These are phyloP conservation scores for Cubamyces sp. DNA, from an alignment of 768 basidiomycete species.

Conservation along the genomic window DNA sequence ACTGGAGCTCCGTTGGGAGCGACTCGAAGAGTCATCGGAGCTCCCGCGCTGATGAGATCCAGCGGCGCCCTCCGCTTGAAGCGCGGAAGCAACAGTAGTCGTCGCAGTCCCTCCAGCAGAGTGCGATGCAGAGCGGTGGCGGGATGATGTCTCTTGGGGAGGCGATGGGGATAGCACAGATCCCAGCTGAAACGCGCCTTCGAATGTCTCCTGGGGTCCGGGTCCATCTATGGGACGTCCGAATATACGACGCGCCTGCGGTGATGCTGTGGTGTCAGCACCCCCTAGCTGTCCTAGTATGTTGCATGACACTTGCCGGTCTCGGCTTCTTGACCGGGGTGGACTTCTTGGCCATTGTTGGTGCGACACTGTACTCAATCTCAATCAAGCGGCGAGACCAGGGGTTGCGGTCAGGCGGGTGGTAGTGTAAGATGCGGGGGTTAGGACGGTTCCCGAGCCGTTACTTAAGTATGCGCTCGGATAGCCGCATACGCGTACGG, in stretches of 20 bases:
- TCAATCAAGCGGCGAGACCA: neutral
- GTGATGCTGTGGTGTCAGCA: neutral
- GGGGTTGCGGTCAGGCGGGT: neutral
- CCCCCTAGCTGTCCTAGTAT: neutral
- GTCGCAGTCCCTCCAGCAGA: neutral
- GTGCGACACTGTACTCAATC: neutral
- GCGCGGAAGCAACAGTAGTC: neutral
- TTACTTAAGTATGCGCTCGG: constrained; percentile 10
- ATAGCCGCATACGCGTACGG: constrained; percentile 11
- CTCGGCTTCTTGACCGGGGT: constrained; percentile 10
- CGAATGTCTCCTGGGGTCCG: constrained; percentile 18
- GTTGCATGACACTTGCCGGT: constrained; percentile 9
- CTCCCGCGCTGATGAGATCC: neutral
- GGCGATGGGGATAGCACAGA: neutral
- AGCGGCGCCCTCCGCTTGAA: too few relatives aligned
- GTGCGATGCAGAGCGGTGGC: neutral
- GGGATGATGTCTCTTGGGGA: constrained; percentile 1
- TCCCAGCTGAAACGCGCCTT: constrained; percentile 11
- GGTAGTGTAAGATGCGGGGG: neutral
- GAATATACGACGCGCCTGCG: constrained; percentile 21
- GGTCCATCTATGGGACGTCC: constrained; percentile 14
- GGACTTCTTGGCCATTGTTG: constrained; percentile 12
- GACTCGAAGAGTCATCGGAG: neutral
- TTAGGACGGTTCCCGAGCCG: neutral
- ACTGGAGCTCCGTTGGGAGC: neutral